Evolutionary conservation across 345 rosid species (phyloP).

Genomic region (Ricinus communis): DNA sequence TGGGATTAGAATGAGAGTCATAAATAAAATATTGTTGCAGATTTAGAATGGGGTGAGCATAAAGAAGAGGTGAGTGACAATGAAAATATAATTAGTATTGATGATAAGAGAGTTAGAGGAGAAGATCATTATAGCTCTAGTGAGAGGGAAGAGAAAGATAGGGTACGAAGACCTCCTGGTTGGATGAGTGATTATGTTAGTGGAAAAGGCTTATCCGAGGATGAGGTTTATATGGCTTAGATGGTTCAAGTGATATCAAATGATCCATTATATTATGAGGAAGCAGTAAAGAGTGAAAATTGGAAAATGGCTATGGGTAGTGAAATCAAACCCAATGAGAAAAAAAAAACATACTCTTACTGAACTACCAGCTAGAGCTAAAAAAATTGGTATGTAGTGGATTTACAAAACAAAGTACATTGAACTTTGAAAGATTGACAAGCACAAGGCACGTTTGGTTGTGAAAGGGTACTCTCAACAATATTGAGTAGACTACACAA

Average conservation of each 20-base stretch:
- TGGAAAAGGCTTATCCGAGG: not conserved
- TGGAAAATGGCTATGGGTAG: not conserved
- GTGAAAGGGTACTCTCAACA: no score
- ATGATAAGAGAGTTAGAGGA: not conserved
- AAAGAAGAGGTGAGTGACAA: not conserved
- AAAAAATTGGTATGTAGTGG: not conserved
- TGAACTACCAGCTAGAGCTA: not conserved
- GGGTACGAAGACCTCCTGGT: not conserved
- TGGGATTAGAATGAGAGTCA: not conserved
- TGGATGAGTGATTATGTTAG: conserved; percentile 1
- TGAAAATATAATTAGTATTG: no score
- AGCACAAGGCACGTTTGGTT: no score
- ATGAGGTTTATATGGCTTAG: not conserved
- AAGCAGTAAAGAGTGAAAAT: not conserved
- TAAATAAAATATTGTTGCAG: not conserved
- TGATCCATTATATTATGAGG: not conserved
- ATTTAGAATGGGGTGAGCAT: not conserved
- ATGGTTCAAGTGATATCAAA: not conserved
- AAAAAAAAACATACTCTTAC: not conserved
- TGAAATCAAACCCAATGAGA: not conserved
- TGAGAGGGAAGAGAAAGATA: not conserved
- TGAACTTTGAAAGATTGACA: no score
- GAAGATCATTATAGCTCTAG: not conserved
- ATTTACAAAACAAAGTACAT: no score
- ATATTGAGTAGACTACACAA: no score